Percentiles rank a stretch among this genome's conserved stretches.
Conservation (phyloP, 495 filamentous ascomycete species). For the Pyrenopolyporus hunteri region DNA sequence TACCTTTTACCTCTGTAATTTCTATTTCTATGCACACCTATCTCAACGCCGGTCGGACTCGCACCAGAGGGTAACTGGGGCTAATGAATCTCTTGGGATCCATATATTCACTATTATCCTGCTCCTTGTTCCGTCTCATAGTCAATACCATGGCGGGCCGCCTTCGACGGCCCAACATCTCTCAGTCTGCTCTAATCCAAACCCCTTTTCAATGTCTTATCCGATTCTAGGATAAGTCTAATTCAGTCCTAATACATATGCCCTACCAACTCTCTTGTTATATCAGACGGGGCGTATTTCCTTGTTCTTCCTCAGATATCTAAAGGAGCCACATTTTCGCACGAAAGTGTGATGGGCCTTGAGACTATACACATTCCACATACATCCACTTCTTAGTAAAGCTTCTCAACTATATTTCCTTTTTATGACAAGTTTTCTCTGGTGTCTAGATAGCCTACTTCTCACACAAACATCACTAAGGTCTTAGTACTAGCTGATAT, state of each 20-base stretch:
- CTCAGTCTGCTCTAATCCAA: not conserved
- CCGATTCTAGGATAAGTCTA: constrained; percentile 2
- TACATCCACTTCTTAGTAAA: not conserved
- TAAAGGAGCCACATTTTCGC: constrained; percentile 33
- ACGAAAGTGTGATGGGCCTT: constrained; percentile 38
- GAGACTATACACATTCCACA: constrained; percentile 16
- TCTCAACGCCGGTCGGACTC: not conserved
- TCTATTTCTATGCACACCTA: no score
- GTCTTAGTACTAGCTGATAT: constrained; percentile 12
- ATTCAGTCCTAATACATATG: no score
- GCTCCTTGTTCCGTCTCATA: not conserved
- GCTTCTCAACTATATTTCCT: constrained; percentile 8
- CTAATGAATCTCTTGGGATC: not conserved
- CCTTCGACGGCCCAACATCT: constrained; percentile 5
- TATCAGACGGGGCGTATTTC: no score
- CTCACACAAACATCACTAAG: not conserved
- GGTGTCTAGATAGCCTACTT: not conserved
- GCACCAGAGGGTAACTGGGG: not conserved
- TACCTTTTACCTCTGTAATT: not conserved
- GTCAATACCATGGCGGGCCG: constrained; percentile 5
- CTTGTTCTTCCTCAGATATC: constrained; percentile 9
- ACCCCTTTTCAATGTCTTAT: not conserved
- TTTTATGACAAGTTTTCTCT: constrained; percentile 30
- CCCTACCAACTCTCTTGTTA: no score
- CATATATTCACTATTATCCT: not conserved